Evolutionary conservation across 495 filamentous ascomycete species (phyloP).

Genomic region (Aspergillus campestris): DNA sequence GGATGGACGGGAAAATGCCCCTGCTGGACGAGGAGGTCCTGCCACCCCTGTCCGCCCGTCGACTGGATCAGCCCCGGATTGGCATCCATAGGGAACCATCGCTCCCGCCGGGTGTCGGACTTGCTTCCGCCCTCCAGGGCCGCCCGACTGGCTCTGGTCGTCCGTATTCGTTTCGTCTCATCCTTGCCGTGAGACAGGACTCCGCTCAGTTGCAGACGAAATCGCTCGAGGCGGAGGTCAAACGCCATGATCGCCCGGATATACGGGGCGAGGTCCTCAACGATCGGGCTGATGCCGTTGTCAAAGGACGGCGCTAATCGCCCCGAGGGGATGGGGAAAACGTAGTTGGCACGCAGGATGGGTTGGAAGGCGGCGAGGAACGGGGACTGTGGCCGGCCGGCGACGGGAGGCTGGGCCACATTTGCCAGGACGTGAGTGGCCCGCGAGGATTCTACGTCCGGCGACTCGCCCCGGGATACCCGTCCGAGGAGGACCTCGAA

Average conservation of each 20-base stretch:
- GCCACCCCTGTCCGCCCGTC: conserved; percentile 62
- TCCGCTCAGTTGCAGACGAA: conserved; percentile 53
- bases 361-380: conserved; percentile 28
- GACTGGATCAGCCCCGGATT: conserved; percentile 54
- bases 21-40: conserved; percentile 30
- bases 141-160: conserved; percentile 69
- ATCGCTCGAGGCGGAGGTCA: conserved; percentile 59
- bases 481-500: conserved; percentile 25
- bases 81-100: conserved; percentile 65
- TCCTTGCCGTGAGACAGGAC: conserved; percentile 49
- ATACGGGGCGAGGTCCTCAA: conserved; percentile 75
- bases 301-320: conserved; percentile 59
- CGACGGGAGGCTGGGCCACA: conserved; percentile 8
- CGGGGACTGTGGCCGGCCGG: conserved; percentile 8
- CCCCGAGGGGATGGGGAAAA: conserved; percentile 17
- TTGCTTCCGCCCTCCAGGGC: conserved; percentile 76
- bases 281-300: conserved; percentile 51
- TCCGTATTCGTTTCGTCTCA: conserved; percentile 56
- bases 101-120: conserved; percentile 60
- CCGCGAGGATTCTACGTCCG: conserved; percentile 15
- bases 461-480: conserved; percentile 23
- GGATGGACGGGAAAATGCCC: conserved; percentile 24
- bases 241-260: conserved; percentile 70
- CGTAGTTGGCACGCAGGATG: conserved; percentile 25
- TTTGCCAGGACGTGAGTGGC: conserved; percentile 21